These are phyloP conservation scores for Trametes coccinea DNA, from an alignment of 768 basidiomycete species.

Conservation along the genomic window DNA sequence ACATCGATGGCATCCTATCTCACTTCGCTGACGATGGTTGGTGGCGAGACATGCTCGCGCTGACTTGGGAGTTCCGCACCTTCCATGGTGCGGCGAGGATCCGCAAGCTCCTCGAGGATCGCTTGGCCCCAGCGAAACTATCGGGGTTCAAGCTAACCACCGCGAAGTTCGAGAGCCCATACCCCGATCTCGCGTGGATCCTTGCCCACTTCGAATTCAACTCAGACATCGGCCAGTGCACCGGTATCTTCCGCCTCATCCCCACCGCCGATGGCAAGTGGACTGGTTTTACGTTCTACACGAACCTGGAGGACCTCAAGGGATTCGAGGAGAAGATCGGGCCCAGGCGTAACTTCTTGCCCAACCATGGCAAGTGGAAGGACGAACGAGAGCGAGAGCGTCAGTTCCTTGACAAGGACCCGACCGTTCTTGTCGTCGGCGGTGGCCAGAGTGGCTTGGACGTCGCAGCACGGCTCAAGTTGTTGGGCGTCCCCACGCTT, in stretches of 20 bases:
- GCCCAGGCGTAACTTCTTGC: conserved; percentile 32
- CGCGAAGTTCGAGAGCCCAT: conserved; percentile 23
- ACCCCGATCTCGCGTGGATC: conserved; percentile 33
- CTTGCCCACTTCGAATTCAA: conserved; percentile 43
- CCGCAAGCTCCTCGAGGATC: conserved; percentile 30
- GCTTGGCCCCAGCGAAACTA: conserved; percentile 23
- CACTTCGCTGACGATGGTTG: conserved; percentile 35
- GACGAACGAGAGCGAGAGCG: conserved; percentile 38
- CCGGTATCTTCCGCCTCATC: conserved; percentile 47
- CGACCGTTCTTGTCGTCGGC: conserved; percentile 52
- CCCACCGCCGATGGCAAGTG: conserved; percentile 43
- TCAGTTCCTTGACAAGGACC: conserved; percentile 46
- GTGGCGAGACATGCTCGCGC: conserved; percentile 37
- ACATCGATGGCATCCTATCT: conserved; percentile 38
- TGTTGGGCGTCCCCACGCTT: conserved; percentile 47
- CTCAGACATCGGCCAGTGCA: conserved; percentile 38
- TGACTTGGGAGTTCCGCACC: conserved; percentile 43
- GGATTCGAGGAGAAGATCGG: conserved; percentile 45
- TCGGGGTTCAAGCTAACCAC: conserved; percentile 20
- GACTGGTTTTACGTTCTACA: conserved; percentile 51
- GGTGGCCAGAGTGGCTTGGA: conserved; percentile 57
- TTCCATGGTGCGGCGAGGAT: conserved; percentile 36
- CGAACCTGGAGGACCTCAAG: conserved; percentile 51
- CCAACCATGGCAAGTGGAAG: conserved; percentile 45
- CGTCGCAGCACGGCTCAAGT: conserved; percentile 59